Conservation (phyloP, 2,329 filamentous ascomycete genomes). For the Colletotrichum cordylinicola region DNA sequence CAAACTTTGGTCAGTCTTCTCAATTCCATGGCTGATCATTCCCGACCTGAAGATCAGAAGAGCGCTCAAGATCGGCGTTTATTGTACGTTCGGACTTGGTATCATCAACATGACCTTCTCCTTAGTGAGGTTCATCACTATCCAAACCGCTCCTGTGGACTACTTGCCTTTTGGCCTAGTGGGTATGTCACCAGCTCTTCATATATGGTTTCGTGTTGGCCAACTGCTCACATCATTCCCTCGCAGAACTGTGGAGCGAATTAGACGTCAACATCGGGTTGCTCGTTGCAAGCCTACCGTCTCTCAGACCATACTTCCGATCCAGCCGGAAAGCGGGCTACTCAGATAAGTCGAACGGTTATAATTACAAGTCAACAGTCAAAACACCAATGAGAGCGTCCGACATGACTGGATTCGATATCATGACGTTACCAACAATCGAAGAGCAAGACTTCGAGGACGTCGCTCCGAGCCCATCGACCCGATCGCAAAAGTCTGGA, state of each 20-base stretch:
- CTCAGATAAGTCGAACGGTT: constrained; percentile 4
- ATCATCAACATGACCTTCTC: constrained; percentile 20
- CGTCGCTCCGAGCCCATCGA: neutral
- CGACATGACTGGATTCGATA: neutral
- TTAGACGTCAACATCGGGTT: constrained; percentile 13
- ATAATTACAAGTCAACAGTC: constrained; percentile 12
- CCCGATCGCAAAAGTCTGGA: neutral
- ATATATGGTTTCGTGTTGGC: neutral
- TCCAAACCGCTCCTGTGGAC: constrained; percentile 4
- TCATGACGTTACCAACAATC: neutral
- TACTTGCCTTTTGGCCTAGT: constrained; percentile 9
- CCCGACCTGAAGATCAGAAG: constrained; percentile 11
- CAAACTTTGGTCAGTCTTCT: neutral
- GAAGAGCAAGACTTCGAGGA: neutral
- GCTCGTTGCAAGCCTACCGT: constrained; percentile 12
- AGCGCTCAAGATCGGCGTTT: constrained; percentile 8
- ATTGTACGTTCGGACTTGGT: constrained; percentile 13
- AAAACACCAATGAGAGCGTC: neutral
- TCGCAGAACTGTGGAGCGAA: constrained; percentile 11
- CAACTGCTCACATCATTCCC: neutral
- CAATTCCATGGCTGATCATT: constrained; percentile 4
- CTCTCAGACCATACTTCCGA: constrained; percentile 14
- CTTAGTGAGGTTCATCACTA: constrained; percentile 14
- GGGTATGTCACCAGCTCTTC: neutral
- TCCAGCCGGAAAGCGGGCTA: neutral